Evolutionary conservation across 345 rosid species (phyloP).

Genomic region (Euclidium syriacum): DNA sequence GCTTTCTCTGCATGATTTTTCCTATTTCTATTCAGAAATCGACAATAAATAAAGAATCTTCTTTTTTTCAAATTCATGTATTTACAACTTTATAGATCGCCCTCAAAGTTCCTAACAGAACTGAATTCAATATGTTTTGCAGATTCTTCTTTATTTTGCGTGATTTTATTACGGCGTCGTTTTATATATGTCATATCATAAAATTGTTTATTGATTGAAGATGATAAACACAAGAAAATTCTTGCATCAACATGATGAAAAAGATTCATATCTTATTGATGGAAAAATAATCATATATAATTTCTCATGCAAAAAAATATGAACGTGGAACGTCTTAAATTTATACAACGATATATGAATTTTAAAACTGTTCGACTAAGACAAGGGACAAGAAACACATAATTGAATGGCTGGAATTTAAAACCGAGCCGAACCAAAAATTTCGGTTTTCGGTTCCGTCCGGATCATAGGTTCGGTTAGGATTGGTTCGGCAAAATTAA

Average conservation of each 20-base stretch:
- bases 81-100: no score
- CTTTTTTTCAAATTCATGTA: background rate
- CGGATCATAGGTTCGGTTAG: no score
- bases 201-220: background rate
- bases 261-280: background rate
- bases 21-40: background rate
- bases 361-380: background rate
- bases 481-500: no score
- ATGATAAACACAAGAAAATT: background rate
- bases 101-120: no score
- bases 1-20: background rate
- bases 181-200: no score
- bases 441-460: no score
- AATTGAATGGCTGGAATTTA: no score
- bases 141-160: no score
- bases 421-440: no score
- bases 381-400: background rate
- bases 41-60: background rate
- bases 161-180: no score
- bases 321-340: slow-evolving; percentile 19
- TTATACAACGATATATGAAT: slow-evolving; percentile 7
- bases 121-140: no score
- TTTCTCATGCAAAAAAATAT: slow-evolving; percentile 13
- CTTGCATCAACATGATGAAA: background rate
- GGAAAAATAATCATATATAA: background rate